phyloP scores from a whole-genome alignment of 306 rosid species.

The Macrotyloma uniflorum region DNA sequence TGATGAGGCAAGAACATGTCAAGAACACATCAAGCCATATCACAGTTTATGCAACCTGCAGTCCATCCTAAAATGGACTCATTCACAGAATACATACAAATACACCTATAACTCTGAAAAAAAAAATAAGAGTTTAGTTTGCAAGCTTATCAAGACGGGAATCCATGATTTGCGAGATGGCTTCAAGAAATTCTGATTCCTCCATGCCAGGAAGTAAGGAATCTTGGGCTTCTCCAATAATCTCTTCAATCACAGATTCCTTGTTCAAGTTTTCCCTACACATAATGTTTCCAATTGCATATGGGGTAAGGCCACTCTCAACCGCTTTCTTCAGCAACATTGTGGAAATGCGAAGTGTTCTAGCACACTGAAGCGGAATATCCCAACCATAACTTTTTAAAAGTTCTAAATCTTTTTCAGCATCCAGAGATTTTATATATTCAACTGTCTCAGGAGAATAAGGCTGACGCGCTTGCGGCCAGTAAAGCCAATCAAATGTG shows the following conservation, averaged over 20 bases:
- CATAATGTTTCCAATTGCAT: conserved; percentile 75
- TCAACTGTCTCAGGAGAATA: conserved; percentile 61
- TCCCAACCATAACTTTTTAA: conserved; percentile 72
- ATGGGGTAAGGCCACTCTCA: conserved; percentile 71
- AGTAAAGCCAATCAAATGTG: conserved; percentile 89
- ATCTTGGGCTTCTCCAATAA: conserved; percentile 57
- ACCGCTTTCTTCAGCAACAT: conserved; percentile 83
- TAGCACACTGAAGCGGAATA: conserved; percentile 58
- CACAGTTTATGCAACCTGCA: conserved; percentile 45
- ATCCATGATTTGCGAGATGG: conserved; percentile 66
- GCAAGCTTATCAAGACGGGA: conserved; percentile 59
- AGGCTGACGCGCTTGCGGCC: conserved; percentile 75
- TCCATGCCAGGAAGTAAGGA: conserved; percentile 64
- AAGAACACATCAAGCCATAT: conserved; percentile 41
- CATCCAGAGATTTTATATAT: conserved; percentile 70
- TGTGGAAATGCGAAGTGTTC: conserved; percentile 67
- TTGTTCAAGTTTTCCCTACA: conserved; percentile 65
- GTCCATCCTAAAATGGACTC: conserved; percentile 64
- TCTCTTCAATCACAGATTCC: conserved; percentile 72
- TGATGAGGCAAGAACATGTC: conserved; percentile 36
- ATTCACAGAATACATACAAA: conserved; percentile 42
- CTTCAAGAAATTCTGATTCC: conserved; percentile 61
- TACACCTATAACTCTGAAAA: conserved; percentile 28
- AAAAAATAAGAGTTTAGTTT: conserved; percentile 40
- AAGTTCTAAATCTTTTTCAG: conserved; percentile 69